phyloP scores from a whole-genome alignment of 2,329 filamentous ascomycete genomes.

The Ophiosphaerella narmari region DNA sequence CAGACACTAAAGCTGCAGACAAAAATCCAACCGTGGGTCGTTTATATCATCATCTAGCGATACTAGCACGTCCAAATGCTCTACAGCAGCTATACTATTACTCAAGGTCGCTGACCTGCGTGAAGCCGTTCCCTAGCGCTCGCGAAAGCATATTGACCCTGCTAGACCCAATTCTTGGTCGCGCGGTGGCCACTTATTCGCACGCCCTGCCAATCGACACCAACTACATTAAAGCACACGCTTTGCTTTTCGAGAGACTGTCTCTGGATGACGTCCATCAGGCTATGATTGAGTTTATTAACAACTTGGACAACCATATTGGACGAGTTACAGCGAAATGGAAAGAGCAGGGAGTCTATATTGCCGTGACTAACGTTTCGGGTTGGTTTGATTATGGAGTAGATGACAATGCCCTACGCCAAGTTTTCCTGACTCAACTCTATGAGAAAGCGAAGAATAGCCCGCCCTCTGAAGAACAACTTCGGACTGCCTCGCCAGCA shows the following conservation, averaged over 20 bases:
- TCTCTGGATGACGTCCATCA: constrained; percentile 53
- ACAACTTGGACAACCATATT: constrained; percentile 63
- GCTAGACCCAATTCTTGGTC: constrained; percentile 59
- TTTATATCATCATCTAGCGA: constrained; percentile 86
- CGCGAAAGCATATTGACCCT: constrained; percentile 72
- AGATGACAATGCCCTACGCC: constrained; percentile 48
- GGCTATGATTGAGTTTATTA: constrained; percentile 57
- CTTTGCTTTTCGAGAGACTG: constrained; percentile 64
- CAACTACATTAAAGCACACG: constrained; percentile 67
- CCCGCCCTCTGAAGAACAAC: constrained; percentile 18
- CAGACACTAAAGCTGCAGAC: constrained; percentile 71
- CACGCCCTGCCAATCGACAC: constrained; percentile 57
- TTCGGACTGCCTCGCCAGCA: constrained; percentile 19
- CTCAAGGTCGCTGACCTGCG: constrained; percentile 70
- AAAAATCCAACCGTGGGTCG: constrained; percentile 75
- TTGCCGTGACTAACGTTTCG: constrained; percentile 62
- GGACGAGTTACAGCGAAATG: constrained; percentile 56
- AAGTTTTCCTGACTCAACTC: constrained; percentile 18
- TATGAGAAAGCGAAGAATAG: constrained; percentile 8
- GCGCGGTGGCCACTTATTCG: constrained; percentile 32
- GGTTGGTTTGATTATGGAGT: constrained; percentile 60
- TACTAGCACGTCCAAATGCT: constrained; percentile 71
- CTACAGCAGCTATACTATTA: constrained; percentile 76
- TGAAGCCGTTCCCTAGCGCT: constrained; percentile 69
- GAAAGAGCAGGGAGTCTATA: constrained; percentile 62